Evolutionary conservation across 495 filamentous ascomycete species (phyloP), one percentile per base, ranked within the genome.

Genomic region (Penicillium coffeae): DNA sequence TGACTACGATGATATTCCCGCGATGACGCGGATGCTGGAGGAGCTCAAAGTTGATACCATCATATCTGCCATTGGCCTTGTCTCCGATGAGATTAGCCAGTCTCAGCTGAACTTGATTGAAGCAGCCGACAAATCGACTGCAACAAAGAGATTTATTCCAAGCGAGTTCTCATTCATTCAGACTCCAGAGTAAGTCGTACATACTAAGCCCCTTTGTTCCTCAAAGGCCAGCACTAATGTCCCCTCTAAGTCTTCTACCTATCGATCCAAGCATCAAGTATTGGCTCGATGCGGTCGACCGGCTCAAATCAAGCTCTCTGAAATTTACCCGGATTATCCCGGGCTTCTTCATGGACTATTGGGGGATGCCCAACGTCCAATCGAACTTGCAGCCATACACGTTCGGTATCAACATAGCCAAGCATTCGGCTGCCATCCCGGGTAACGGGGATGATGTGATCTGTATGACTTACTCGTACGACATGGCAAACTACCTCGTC

Each of bases 281-380:
- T 42, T 69, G 63, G 56, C 57, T 72, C 1, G 59, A 60, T 35
- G 67, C 69, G 3, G 67, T 58, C 0, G 27, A 60, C n/a, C 39
- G 54, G 12, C 52, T 72, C 3, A 51, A 62, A 25, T 22, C 50
- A 0, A 47, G 57, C 9, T 45, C 54, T 18, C 68, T 82, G 14
- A 62, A 79, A 47, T 77, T 62, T 38, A 83, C 78, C 21, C 56
- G 63, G 4, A 64, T 81, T 25, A 60, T 68, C 32, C 73, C 68
- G 20, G 80, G 77, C 2, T 74, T 70, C 55, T 80, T 81, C 51
- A 71, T 80, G 61, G 77, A 83, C 53, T 80, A 79, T 55, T 81
- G 63, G 59, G 74, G 71, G 22, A 69, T 77, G 62, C 77, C 75
- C 15, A 43, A 63, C 22, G 51, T 73, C 37, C 51, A 59, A 48